These are phyloP conservation scores for Microsporum ferrugineum DNA, from an alignment of 2,329 filamentous ascomycete genomes.

Conservation along the genomic window DNA sequence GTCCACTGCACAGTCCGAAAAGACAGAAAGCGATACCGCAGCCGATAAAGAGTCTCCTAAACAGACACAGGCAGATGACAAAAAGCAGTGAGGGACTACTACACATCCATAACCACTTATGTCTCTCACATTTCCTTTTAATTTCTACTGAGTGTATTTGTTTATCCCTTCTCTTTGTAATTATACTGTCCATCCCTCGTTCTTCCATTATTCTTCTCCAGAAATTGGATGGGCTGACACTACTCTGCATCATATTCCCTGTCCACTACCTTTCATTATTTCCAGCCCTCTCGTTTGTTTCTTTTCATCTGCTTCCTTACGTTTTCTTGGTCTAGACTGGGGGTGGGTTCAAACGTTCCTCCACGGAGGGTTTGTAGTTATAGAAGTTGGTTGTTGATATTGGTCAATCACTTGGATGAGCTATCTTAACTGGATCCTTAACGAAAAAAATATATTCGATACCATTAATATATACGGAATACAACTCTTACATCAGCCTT, in stretches of 20 bases:
- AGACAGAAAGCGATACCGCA: slow-evolving; percentile 30
- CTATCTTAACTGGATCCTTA: background rate
- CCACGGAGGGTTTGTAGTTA: background rate
- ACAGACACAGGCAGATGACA: slow-evolving; percentile 17
- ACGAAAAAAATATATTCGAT: background rate
- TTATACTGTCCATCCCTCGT: background rate
- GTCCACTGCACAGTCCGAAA: slow-evolving; percentile 17
- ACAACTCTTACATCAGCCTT: background rate
- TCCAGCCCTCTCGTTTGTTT: background rate
- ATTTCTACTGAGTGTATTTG: background rate
- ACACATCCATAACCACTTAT: no score
- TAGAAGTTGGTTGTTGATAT: background rate
- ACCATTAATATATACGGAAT: background rate
- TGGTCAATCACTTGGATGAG: background rate
- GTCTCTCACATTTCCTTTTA: background rate
- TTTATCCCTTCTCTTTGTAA: background rate
- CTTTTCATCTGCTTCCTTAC: background rate
- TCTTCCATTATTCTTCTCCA: background rate
- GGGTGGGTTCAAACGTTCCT: background rate
- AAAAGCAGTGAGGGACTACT: slow-evolving; percentile 16
- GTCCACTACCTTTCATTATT: background rate
- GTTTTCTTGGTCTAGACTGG: slow-evolving; percentile 1
- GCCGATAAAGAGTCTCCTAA: slow-evolving; percentile 19
- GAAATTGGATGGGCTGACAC: background rate
- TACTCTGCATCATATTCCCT: background rate